A percentile compares a stretch with the other conserved stretches of the same genome.
Evolutionary conservation across 345 rosid species (phyloP).

Genomic region (Eucalyptus dawsonii): DNA sequence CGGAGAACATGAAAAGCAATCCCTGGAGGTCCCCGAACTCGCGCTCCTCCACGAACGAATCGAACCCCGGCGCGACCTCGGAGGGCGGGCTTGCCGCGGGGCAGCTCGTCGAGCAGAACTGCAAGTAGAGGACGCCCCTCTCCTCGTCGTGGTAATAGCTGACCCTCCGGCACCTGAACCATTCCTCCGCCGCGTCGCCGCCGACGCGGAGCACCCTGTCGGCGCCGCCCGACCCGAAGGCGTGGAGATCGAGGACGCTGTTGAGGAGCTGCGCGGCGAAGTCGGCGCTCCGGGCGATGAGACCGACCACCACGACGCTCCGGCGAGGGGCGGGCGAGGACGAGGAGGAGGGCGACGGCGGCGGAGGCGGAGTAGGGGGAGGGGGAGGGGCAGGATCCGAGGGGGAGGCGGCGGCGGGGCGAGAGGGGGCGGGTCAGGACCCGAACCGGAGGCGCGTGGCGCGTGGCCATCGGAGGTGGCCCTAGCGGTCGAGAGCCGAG

Average conservation of each 20-base stretch:
- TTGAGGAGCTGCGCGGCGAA: constrained; percentile 54
- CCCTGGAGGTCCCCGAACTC: constrained; percentile 83
- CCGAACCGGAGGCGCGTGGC: constrained; percentile 45
- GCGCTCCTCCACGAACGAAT: constrained; percentile 36
- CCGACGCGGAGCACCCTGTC: constrained; percentile 19
- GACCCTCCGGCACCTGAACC: constrained; percentile 57
- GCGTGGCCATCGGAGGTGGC: constrained; percentile 3
- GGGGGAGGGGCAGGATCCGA: constrained; percentile 1
- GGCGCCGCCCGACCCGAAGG: constrained; percentile 53
- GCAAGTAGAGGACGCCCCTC: constrained; percentile 54
- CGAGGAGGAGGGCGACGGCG: neutral
- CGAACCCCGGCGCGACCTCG: constrained; percentile 21
- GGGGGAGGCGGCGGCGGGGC: constrained; percentile 1
- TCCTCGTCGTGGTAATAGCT: constrained; percentile 57
- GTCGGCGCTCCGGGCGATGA: constrained; percentile 42
- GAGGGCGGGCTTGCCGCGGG: constrained; percentile 17
- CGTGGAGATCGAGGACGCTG: constrained; percentile 44
- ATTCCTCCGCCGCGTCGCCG: constrained; percentile 32
- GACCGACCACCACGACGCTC: constrained; percentile 68
- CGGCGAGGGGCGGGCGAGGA: constrained; percentile 11
- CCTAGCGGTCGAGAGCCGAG: neutral
- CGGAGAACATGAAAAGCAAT: constrained; percentile 80
- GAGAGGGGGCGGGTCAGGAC: constrained; percentile 58
- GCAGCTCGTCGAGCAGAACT: constrained; percentile 45
- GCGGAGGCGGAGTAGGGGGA: constrained; percentile 4